Percentiles rank a stretch among this genome's conserved stretches.
Evolutionary conservation across 805 yeast genomes (phyloP).

Genomic region (Suhomyces faveliae): DNA sequence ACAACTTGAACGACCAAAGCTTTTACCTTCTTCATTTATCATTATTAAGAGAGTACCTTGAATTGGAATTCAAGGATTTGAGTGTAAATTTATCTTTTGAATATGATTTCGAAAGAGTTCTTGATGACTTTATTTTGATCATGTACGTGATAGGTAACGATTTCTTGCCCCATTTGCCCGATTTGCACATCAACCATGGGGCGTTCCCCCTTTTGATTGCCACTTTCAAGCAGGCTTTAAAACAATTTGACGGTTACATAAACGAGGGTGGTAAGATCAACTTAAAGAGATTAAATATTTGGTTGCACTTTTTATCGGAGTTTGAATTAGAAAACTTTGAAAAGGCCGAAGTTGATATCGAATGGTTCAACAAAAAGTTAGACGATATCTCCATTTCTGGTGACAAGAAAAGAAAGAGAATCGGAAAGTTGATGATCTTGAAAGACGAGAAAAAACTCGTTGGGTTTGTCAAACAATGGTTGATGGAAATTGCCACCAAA

Average conservation of each 20-base stretch:
- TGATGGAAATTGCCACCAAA: conserved; percentile 31
- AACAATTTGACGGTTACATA: conserved; percentile 75
- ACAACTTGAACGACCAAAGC: conserved; percentile 68
- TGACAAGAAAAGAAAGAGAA: conserved; percentile 61
- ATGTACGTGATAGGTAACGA: conserved; percentile 97
- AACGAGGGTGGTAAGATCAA: conserved; percentile 82
- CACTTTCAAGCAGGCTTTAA: conserved; percentile 80
- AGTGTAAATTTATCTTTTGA: conserved; percentile 61
- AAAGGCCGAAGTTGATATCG: conserved; percentile 76
- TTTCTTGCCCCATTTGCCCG: conserved; percentile 95
- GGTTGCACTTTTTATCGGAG: conserved; percentile 72
- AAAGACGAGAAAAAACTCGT: conserved; percentile 76
- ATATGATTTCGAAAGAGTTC: conserved; percentile 80
- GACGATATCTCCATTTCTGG: conserved; percentile 76
- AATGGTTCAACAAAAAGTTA: conserved; percentile 86
- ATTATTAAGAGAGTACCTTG: conserved; percentile 84
- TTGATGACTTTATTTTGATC: conserved; percentile 90
- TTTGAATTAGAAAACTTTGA: conserved; percentile 89
- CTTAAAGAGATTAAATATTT: conserved; percentile 63
- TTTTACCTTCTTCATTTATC: conserved; percentile 84
- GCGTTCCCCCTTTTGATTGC: conserved; percentile 91
- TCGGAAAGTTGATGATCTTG: conserved; percentile 61
- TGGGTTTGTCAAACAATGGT: conserved; percentile 54
- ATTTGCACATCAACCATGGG: conserved; percentile 88
- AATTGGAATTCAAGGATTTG: conserved; percentile 76